Evolutionary conservation across 169 alveolate genomes (phyloP).

Genomic region (Eimeria acervulina): DNA sequence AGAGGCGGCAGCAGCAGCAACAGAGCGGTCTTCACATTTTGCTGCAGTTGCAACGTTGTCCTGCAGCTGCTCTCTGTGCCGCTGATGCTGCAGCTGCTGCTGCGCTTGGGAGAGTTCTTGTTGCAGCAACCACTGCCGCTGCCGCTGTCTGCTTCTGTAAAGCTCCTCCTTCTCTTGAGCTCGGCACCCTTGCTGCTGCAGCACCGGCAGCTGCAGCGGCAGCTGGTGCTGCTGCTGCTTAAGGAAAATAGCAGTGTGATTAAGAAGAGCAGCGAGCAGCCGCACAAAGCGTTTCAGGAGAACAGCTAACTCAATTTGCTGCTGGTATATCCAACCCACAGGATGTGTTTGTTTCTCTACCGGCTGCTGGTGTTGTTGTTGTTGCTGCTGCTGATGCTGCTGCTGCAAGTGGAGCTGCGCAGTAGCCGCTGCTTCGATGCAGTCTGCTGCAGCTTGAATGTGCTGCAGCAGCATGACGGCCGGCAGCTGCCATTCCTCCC

Average conservation of each 20-base stretch:
- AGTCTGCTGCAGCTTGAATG: slow-evolving; percentile 29
- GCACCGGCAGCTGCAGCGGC: not conserved
- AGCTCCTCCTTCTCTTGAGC: not conserved
- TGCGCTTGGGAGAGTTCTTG: not conserved
- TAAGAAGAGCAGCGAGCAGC: slow-evolving; percentile 6
- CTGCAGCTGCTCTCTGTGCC: not conserved
- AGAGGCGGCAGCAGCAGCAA: slow-evolving; percentile 38
- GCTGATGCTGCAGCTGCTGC: slow-evolving; percentile 28
- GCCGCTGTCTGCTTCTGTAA: not conserved
- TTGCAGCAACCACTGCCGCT: not conserved
- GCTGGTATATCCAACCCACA: not conserved
- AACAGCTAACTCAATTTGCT: slow-evolving; percentile 42
- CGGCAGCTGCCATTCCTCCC: not conserved
- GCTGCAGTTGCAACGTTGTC: not conserved
- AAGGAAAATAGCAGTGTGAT: not conserved
- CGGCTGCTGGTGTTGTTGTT: slow-evolving; percentile 48
- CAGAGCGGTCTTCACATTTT: not conserved
- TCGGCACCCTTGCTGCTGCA: not conserved
- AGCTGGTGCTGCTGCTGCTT: slow-evolving; percentile 51
- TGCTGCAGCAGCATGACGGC: slow-evolving; percentile 12
- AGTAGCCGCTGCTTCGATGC: slow-evolving; percentile 10
- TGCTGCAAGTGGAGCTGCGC: slow-evolving; percentile 9
- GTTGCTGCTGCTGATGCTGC: slow-evolving; percentile 19
- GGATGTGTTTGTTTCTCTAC: not conserved
- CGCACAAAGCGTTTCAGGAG: slow-evolving; percentile 40